Evolutionary conservation across 106 monocot genomes (phyloP), one percentile per base, ranked within the genome.

Genomic region (Vanilla planifolia): DNA sequence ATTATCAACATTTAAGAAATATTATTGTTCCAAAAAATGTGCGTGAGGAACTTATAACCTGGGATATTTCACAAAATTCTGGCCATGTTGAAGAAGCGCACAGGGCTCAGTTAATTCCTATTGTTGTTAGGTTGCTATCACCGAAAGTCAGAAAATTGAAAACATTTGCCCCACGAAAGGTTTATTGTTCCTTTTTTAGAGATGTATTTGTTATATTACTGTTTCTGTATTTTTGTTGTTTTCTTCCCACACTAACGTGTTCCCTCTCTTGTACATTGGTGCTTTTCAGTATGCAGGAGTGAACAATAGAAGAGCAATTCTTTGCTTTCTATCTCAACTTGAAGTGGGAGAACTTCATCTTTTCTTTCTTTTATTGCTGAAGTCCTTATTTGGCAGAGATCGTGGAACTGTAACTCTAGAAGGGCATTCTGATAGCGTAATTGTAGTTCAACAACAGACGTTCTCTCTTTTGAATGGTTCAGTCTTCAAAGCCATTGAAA

Each of bases 131-230:
- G 25, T 52, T 98, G 10, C 53, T 98, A 25, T 71, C 82, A 47
- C 87, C 96, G 14, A 98, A 91, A 88, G 70, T 98, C 29, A 81
- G 79, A 72, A 91, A 87, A 37, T 62, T 75, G 26, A 98, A 88
- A 55, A 55, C 72, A 55, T 78, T 89, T 56, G 75, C 82, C 11
- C 84, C 80, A 39, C 75, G 76, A 3, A 89, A 95, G 95, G 93
- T 93, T 59, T 23, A 45, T 8, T 48, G 39, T 47, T 37, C 39
- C 48, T 26, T 39, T 47, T 51, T 47, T 15, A 51, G 26, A 51
- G 25, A 51, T 51, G 27, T 19, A 51, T 25, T 28, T 25, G 24
- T 21, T 39, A 23, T 42, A 43, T 55, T 26, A 8, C 13, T 15
- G 24, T 8, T 55, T 52, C 4, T 15, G 16, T 46, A 21, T 15